Evolutionary conservation across 106 monocot species (phyloP).

Genomic region (Dendrobium catenatum): DNA sequence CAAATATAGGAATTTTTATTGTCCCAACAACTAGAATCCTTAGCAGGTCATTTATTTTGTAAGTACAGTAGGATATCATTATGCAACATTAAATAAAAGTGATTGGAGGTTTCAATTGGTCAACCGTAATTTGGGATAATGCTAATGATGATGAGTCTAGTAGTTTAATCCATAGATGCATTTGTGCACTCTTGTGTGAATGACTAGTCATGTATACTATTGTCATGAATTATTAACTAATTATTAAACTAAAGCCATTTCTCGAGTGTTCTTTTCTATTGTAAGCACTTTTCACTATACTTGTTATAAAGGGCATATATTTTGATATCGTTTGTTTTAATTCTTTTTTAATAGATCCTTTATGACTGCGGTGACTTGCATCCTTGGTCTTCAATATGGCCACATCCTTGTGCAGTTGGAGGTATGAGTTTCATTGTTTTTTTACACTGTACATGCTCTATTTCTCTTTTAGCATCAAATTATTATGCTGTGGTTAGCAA

Average conservation of each 20-base stretch:
- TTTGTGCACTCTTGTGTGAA: neutral
- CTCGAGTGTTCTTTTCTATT: neutral
- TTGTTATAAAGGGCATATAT: slow-evolving; percentile 2
- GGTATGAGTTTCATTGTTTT: slow-evolving; percentile 27
- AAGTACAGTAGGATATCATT: no score
- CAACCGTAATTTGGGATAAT: neutral
- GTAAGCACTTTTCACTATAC: neutral
- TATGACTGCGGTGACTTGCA: slow-evolving; percentile 67
- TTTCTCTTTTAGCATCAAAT: neutral
- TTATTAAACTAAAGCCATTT: neutral
- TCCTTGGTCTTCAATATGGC: slow-evolving; percentile 79
- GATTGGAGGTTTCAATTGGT: neutral
- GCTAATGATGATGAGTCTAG: neutral
- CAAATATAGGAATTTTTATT: neutral
- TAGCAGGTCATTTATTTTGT: no score
- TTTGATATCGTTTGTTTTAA: neutral
- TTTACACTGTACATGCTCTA: neutral
- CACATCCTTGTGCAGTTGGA: slow-evolving; percentile 60
- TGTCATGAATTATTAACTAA: neutral
- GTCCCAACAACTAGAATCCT: no score
- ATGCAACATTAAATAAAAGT: neutral
- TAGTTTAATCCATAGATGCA: neutral
- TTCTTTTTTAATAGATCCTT: slow-evolving; percentile 43
- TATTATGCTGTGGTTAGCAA: neutral
- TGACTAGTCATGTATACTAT: neutral